Conservation (phyloP, 1,284 basidiomycete genomes). For the Melampsora larici-populina region DNA sequence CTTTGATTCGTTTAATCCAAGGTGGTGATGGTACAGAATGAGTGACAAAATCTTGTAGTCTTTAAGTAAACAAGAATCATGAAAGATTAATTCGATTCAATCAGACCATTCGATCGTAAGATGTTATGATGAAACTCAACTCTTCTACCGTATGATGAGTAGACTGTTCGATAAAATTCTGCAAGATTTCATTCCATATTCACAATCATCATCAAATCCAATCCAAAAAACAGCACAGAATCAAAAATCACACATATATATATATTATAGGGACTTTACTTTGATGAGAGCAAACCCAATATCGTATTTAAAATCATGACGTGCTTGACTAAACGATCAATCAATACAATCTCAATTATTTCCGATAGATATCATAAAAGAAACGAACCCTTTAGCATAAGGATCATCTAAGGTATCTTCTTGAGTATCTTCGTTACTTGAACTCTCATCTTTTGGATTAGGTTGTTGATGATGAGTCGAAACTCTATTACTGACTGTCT, state of each 20-base stretch:
- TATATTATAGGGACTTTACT: background rate
- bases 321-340: background rate
- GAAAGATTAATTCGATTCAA: too few species aligned
- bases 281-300: background rate
- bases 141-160: constrained; percentile 1
- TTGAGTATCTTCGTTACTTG: background rate
- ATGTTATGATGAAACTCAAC: background rate
- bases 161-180: constrained; percentile 9
- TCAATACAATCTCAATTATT: background rate
- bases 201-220: background rate
- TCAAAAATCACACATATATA: too few species aligned
- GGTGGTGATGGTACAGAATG: constrained; percentile 3
- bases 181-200: background rate
- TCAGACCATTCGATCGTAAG: too few species aligned
- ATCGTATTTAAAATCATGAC: background rate
- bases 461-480: background rate
- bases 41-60: constrained; percentile 1
- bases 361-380: background rate
- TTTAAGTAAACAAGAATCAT: background rate
- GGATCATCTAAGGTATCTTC: background rate
- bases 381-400: constrained; percentile 1
- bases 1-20: constrained; percentile 1
- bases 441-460: background rate
- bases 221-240: background rate
- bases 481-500: background rate